Evolutionary conservation across 164 flowering plant species (phyloP).

Genomic region (Stephania cephalantha): DNA sequence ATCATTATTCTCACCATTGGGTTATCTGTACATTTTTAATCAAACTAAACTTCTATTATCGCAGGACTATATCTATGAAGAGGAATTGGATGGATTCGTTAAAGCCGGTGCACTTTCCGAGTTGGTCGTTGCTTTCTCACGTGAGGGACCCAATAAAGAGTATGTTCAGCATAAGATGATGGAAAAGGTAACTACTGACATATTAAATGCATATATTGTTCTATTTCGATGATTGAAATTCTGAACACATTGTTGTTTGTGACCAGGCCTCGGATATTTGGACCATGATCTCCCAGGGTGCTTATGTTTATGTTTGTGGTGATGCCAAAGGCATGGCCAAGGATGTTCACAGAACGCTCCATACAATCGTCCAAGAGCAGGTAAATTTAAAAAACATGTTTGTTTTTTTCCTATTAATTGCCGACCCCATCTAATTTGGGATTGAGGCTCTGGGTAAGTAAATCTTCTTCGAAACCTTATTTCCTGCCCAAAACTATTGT

Average conservation of each 20-base stretch:
- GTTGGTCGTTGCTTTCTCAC: conserved; percentile 82
- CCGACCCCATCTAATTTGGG: too few species aligned
- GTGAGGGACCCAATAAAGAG: conserved; percentile 83
- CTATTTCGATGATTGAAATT: background rate
- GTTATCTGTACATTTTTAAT: background rate
- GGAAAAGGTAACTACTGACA: conserved; percentile 53
- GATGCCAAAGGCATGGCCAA: conserved; percentile 99
- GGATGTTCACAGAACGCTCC: conserved; percentile 88
- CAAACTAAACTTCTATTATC: background rate
- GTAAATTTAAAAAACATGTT: conserved; percentile 23
- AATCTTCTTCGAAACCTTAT: background rate
- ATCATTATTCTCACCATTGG: background rate
- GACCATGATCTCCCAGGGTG: conserved; percentile 78
- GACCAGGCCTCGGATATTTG: conserved; percentile 77
- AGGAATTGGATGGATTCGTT: conserved; percentile 67
- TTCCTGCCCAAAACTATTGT: background rate
- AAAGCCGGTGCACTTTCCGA: conserved; percentile 69
- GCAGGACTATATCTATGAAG: conserved; percentile 91
- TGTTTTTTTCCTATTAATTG: too few species aligned
- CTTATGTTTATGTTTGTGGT: conserved; percentile 87
- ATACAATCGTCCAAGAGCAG: conserved; percentile 95
- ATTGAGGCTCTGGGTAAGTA: background rate
- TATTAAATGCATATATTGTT: background rate
- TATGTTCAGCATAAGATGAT: conserved; percentile 96
- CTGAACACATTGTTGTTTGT: background rate